phyloP scores from a whole-genome alignment of 148 eudicot species.

The Rhododendron molle region DNA sequence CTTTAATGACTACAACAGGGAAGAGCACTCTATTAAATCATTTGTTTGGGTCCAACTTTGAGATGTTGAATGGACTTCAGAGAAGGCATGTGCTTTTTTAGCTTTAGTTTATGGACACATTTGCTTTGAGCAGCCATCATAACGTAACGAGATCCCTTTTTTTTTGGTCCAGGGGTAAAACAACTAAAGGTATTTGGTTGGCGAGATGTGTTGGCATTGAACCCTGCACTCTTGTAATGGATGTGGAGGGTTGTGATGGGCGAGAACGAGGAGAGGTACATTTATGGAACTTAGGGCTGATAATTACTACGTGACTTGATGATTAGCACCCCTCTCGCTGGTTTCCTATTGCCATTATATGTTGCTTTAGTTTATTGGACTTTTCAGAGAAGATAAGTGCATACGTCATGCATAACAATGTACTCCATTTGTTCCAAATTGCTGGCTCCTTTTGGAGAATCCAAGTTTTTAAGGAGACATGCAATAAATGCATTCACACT shows the following conservation, averaged over 20 bases:
- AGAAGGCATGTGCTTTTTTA: conserved; percentile 55
- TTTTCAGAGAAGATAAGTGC: background rate
- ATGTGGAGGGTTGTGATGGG: conserved; percentile 98
- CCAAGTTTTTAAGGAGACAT: too few relatives aligned
- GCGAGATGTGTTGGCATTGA: conserved; percentile 84
- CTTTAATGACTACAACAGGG: conserved; percentile 42
- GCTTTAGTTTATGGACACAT: conserved; percentile 4
- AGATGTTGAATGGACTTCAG: conserved; percentile 87
- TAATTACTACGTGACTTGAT: background rate
- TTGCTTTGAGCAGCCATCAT: background rate
- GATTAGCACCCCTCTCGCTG: too few relatives aligned
- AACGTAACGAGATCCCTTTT: conserved; percentile 8
- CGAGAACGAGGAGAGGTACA: conserved; percentile 85
- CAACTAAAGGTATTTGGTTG: conserved; percentile 94
- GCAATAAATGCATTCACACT: too few relatives aligned
- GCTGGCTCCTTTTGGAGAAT: too few relatives aligned
- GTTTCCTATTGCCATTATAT: background rate
- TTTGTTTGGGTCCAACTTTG: conserved; percentile 68
- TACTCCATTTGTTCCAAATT: too few relatives aligned
- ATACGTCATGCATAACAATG: background rate
- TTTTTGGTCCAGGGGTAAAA: conserved; percentile 61
- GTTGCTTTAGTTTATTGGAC: background rate
- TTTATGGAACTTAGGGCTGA: background rate
- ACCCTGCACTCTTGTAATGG: conserved; percentile 95
- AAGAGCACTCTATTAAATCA: conserved; percentile 86